A percentile compares a stretch with the other conserved stretches of the same genome.
phyloP scores from a whole-genome alignment of 75 land plant genomes.

The Pinus taeda region DNA sequence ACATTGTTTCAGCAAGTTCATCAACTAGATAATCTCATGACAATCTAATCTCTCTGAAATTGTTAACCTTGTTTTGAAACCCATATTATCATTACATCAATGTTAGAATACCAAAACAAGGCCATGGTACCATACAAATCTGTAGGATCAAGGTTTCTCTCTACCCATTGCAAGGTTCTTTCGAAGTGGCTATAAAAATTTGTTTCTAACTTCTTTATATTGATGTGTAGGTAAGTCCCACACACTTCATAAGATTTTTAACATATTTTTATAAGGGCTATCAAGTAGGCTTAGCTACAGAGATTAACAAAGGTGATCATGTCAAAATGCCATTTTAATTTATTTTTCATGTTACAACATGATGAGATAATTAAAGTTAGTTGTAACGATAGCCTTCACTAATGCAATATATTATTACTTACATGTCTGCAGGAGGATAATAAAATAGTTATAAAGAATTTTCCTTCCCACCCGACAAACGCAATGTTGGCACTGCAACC shows the following conservation, averaged over 20 bases:
- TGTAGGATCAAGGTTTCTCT: background rate
- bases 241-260: conserved; percentile 96
- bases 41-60: background rate
- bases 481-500: conserved; percentile 97
- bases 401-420: background rate
- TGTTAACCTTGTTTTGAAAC: no score
- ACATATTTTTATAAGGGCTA: conserved; percentile 93
- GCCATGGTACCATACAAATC: background rate
- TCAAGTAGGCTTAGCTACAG: conserved; percentile 89
- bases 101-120: background rate
- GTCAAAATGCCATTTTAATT: background rate
- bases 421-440: conserved; percentile 67
- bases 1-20: background rate
- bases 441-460: conserved; percentile 93
- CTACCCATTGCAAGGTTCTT: background rate
- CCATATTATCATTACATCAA: background rate
- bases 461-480: conserved; percentile 99
- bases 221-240: conserved; percentile 84
- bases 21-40: background rate
- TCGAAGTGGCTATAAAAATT: background rate
- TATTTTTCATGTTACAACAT: background rate
- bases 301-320: conserved; percentile 73
- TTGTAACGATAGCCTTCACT: background rate
- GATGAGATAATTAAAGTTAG: background rate
- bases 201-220: background rate